Percentiles rank a stretch among this genome's conserved stretches.
Conservation (phyloP, 1,284 basidiomycete genomes). For the Fomes fomentarius region DNA sequence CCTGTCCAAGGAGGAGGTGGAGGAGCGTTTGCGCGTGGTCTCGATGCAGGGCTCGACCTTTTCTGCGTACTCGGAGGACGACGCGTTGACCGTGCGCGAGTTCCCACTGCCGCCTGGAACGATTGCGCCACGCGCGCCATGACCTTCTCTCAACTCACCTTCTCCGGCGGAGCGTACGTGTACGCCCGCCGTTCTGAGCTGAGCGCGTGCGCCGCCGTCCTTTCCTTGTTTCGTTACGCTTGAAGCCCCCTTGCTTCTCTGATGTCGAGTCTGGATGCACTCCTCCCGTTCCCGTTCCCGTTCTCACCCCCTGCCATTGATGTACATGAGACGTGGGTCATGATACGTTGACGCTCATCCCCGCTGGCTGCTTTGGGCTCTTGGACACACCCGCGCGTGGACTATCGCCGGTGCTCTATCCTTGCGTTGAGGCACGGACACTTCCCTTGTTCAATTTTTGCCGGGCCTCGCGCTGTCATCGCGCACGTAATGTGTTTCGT, state of each 20-base stretch:
- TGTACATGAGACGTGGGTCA: constrained; percentile 23
- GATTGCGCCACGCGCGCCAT: constrained; percentile 11
- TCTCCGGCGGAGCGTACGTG: constrained; percentile 1
- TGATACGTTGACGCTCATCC: constrained; percentile 13
- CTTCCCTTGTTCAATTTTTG: constrained; percentile 5
- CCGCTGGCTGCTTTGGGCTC: constrained; percentile 5
- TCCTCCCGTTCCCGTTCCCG: constrained; percentile 6
- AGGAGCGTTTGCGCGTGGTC: constrained; percentile 43
- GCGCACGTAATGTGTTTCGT: neutral
- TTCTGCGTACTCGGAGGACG: constrained; percentile 30
- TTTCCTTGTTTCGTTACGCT: constrained; percentile 20
- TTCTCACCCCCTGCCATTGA: constrained; percentile 12
- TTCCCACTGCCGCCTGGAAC: constrained; percentile 29
- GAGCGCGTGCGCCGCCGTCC: constrained; percentile 26
- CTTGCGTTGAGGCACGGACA: constrained; percentile 13
- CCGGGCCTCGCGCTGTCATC: neutral
- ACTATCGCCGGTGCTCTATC: constrained; percentile 1
- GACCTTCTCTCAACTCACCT: constrained; percentile 2
- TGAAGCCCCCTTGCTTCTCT: constrained; percentile 17
- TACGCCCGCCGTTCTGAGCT: constrained; percentile 8
- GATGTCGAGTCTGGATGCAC: constrained; percentile 23
- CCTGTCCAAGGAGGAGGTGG: constrained; percentile 44
- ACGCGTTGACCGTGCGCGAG: constrained; percentile 28
- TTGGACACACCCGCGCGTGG: constrained; percentile 2
- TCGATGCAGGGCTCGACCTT: constrained; percentile 33